Base-by-base conservation (phyloP, 805 yeast genomes). In the Saturnispora halmiae region DNA sequence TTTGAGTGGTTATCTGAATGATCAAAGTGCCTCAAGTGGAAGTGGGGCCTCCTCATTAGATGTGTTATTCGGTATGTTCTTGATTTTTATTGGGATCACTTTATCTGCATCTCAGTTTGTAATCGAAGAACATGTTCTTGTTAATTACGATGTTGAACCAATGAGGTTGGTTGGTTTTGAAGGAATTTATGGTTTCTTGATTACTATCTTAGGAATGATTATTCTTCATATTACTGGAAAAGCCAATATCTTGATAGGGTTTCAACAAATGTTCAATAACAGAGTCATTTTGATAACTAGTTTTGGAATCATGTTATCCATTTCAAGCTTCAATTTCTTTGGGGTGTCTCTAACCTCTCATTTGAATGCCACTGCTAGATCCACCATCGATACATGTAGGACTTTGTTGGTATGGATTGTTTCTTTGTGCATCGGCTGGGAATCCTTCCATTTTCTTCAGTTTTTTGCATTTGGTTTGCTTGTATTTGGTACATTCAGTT, bases 41-140 rank as follows among this genome's bases (percentile, higher is more conserved):
- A n/a, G 28, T 27, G 34, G 20, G 4, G n/a, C 20, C 11, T 26
- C 35, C 9, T 43, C 49, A 2, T 18, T 40, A 3, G 60, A 66
- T 37, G 61, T 74, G 1, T 53, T 70, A 0, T 47, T 77, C 31
- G 94, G 94, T 6, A 72, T 82, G 45, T 27, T 58, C 1, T 55
- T 82, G 30, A 70, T 83, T 41, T 56, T 80, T 9, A 41, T 72
- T 20, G 92, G 81, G 6, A 82, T 77, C 49, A 52, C 75, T n/a
- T 70, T 80, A 46, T 76, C 79, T 38, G 92, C 92, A 0, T 60
- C 77, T 13, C 94, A 83, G 55, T 83, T 82, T 57, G 92, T 83
- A 3, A 66, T 77, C 30, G 94, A 83, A 54, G 94, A 83, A 53
- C 77, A 77, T 50, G 68, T 83, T 35, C 60, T 83, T 44, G 58